Conservation (phyloP, 2,329 filamentous ascomycete species). For the Colletotrichum somersetense region DNA sequence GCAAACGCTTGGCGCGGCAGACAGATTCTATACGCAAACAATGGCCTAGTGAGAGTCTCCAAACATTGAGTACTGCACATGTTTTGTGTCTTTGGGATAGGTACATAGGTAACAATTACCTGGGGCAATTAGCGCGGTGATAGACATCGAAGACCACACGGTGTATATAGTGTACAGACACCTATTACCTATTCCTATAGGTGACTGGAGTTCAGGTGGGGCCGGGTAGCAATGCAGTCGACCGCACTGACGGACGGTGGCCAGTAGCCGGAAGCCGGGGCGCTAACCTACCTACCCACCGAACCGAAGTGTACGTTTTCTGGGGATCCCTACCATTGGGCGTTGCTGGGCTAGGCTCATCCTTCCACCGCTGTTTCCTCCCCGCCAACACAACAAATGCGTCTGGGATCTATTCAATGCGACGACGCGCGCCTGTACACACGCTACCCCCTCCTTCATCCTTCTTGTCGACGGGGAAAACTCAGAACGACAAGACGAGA, state of each 20-base stretch:
- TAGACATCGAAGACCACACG: background rate
- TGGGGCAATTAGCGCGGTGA: too few species aligned
- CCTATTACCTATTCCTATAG: too few species aligned
- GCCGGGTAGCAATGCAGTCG: too few species aligned
- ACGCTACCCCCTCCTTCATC: slow-evolving; percentile 13
- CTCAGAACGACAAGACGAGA: background rate
- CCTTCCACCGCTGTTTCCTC: slow-evolving; percentile 39
- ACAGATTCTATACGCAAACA: background rate
- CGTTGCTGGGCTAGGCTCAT: slow-evolving; percentile 35
- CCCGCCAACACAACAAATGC: slow-evolving; percentile 41
- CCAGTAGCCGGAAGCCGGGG: background rate
- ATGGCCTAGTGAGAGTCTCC: background rate
- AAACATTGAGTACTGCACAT: background rate
- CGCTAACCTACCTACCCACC: background rate
- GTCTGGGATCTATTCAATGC: slow-evolving; percentile 33
- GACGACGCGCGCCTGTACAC: background rate
- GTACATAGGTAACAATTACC: too few species aligned
- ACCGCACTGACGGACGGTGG: background rate
- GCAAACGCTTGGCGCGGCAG: background rate
- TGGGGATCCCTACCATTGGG: slow-evolving; percentile 8
- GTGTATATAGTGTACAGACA: too few species aligned
- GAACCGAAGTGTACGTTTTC: background rate
- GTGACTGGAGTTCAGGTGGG: background rate
- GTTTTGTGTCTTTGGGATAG: background rate
- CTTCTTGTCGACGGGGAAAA: background rate